phyloP scores from a whole-genome alignment of 441 rosid genomes.

The Euphorbia celastroides region DNA sequence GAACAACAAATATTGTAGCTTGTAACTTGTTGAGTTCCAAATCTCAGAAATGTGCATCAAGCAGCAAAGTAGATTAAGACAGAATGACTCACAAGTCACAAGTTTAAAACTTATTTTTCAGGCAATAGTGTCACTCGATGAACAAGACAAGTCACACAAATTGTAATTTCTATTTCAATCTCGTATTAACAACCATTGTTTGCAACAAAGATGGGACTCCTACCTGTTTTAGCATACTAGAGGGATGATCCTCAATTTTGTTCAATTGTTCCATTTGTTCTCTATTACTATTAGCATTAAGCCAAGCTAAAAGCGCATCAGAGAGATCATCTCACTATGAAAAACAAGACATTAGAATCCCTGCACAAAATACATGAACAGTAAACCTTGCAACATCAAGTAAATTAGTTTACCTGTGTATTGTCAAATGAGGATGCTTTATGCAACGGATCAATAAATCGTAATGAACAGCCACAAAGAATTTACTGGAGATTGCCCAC shows the following conservation, averaged over 20 bases:
- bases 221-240: slow-evolving; percentile 56
- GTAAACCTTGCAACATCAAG: slow-evolving; percentile 5
- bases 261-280: slow-evolving; percentile 25
- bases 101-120: neutral
- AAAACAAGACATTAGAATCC: slow-evolving; percentile 32
- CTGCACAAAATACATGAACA: slow-evolving; percentile 3
- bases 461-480: slow-evolving; percentile 45
- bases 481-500: slow-evolving; percentile 41
- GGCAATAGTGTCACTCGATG: neutral
- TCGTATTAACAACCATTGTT: neutral
- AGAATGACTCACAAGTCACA: neutral
- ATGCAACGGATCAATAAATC: slow-evolving; percentile 43
- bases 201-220: slow-evolving; percentile 6
- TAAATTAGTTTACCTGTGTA: slow-evolving; percentile 51
- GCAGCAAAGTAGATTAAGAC: neutral
- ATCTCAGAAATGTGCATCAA: slow-evolving; percentile 7
- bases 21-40: neutral
- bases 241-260: slow-evolving; percentile 25
- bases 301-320: slow-evolving; percentile 65
- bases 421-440: slow-evolving; percentile 55
- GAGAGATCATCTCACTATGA: slow-evolving; percentile 70
- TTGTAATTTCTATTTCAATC: neutral
- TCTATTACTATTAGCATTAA: slow-evolving; percentile 31
- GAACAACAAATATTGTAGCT: neutral
- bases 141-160: neutral